Evolutionary conservation across 768 basidiomycete species (phyloP).

Genomic region (Lentinus brumalis): DNA sequence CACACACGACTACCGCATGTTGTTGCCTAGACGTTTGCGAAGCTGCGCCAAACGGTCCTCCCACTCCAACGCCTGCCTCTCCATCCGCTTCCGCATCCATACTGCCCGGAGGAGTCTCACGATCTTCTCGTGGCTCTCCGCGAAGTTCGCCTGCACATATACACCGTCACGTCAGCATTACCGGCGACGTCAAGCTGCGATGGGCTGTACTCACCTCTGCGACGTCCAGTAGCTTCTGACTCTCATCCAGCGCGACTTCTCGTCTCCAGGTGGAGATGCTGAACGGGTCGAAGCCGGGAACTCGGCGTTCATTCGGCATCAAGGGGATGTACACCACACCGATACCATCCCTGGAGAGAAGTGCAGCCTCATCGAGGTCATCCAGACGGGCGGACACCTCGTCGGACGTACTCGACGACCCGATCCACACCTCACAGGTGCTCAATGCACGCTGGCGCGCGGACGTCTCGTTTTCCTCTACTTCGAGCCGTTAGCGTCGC

Average conservation of each 20-base stretch:
- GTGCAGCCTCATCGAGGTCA: conserved; percentile 30
- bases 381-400: conserved; percentile 25
- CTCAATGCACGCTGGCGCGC: conserved; percentile 4
- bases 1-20: not conserved
- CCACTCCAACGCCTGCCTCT: conserved; percentile 21
- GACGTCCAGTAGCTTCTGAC: conserved; percentile 26
- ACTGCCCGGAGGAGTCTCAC: conserved; percentile 28
- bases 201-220: conserved; percentile 19
- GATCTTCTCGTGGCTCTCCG: conserved; percentile 27
- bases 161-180: not conserved
- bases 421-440: conserved; percentile 31
- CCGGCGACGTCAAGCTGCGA: too few species aligned
- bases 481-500: not conserved
- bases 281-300: conserved; percentile 29
- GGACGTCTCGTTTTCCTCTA: not conserved
- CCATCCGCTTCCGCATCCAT: conserved; percentile 30
- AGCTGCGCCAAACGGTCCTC: conserved; percentile 14
- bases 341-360: conserved; percentile 27
- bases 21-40: not conserved
- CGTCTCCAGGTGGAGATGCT: conserved; percentile 30
- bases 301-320: conserved; percentile 23
- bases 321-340: conserved; percentile 31
- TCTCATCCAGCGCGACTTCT: conserved; percentile 25
- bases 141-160: conserved; percentile 24
- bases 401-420: conserved; percentile 23